These are phyloP conservation scores for Phialophora verrucosa DNA, from an alignment of 2,329 filamentous ascomycete species.

Conservation along the genomic window DNA sequence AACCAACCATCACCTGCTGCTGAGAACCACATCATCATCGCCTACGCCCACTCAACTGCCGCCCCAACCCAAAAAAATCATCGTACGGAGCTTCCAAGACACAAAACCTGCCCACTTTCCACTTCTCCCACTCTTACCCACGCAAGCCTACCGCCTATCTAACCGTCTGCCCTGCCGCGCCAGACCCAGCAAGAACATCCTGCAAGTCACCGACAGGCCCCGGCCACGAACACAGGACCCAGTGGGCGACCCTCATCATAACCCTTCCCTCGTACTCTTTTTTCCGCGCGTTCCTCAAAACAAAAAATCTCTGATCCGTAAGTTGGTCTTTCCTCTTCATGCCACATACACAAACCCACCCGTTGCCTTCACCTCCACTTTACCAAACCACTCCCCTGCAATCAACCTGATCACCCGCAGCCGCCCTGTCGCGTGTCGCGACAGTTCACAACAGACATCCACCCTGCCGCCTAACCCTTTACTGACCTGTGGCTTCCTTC, in stretches of 20 bases:
- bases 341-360: slow-evolving; percentile 33
- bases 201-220: slow-evolving; percentile 36
- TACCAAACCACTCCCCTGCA: slow-evolving; percentile 30
- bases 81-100: slow-evolving; percentile 27
- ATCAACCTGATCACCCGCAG: slow-evolving; percentile 27
- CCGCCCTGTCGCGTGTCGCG: slow-evolving; percentile 31
- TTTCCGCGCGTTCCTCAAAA: slow-evolving; percentile 31
- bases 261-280: slow-evolving; percentile 25
- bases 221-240: slow-evolving; percentile 24
- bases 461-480: slow-evolving; percentile 24
- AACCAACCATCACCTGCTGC: slow-evolving; percentile 22
- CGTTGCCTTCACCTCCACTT: slow-evolving; percentile 33
- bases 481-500: slow-evolving; percentile 27
- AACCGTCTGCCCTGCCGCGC: slow-evolving; percentile 28
- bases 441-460: slow-evolving; percentile 8
- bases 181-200: slow-evolving; percentile 34
- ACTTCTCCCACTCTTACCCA: slow-evolving; percentile 25
- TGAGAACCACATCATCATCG: slow-evolving; percentile 23
- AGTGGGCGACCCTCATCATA: slow-evolving; percentile 36
- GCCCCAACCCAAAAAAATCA: slow-evolving; percentile 27
- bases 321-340: slow-evolving; percentile 19
- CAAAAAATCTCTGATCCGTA: slow-evolving; percentile 20
- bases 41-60: slow-evolving; percentile 24
- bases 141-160: slow-evolving; percentile 20
- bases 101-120: slow-evolving; percentile 35